Percentiles rank a stretch among this genome's conserved stretches.
Conservation (phyloP, 306 rosid species). For the Malus fusca region DNA sequence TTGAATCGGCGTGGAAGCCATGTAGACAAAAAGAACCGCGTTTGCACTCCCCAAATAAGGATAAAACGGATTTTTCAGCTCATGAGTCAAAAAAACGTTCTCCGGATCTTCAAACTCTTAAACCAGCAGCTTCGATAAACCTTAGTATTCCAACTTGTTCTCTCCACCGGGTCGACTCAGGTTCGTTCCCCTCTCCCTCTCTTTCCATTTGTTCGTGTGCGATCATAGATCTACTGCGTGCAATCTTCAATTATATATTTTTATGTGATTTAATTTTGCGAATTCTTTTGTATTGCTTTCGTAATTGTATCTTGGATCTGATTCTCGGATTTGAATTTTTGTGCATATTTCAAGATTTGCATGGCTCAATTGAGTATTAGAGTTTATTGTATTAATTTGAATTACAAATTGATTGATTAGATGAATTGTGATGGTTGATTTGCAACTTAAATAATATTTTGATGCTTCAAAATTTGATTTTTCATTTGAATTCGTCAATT, state of each 20-base stretch:
- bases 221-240: constrained; percentile 4
- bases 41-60: background rate
- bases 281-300: background rate
- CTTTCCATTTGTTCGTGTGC: background rate
- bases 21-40: background rate
- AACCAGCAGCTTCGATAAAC: background rate
- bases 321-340: background rate
- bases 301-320: background rate
- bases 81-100: background rate
- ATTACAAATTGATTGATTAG: background rate
- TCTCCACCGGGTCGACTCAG: constrained; percentile 11
- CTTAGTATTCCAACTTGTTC: background rate
- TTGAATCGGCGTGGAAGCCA: background rate
- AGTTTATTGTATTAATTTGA: background rate
- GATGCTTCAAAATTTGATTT: background rate
- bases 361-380: background rate
- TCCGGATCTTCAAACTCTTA: background rate
- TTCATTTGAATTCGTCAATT: background rate
- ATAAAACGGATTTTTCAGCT: background rate
- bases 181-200: constrained; percentile 4
- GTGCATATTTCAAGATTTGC: background rate
- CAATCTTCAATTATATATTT: background rate
- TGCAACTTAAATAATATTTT: background rate
- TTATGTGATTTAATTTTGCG: background rate
- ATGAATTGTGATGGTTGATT: background rate